Percentiles rank a stretch among this genome's conserved stretches.
Conservation (phyloP, 2,329 filamentous ascomycete species). For the Talaromyces islandicus region DNA sequence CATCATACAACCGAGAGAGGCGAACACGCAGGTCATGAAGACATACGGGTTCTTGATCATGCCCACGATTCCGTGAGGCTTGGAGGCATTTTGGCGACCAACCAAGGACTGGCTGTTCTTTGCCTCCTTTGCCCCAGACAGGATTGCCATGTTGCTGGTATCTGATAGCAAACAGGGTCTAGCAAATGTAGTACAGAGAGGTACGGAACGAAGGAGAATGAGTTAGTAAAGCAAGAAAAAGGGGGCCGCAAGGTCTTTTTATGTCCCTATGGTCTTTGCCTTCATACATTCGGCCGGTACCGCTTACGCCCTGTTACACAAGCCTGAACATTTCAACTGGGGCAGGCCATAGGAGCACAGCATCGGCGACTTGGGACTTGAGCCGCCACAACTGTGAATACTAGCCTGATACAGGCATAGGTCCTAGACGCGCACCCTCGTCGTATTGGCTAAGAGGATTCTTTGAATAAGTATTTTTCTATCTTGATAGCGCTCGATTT, state of each 20-base stretch:
- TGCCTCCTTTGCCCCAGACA: slow-evolving; percentile 1
- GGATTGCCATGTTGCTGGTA: not conserved
- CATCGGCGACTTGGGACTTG: not conserved
- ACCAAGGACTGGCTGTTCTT: slow-evolving; percentile 31
- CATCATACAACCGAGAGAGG: slow-evolving; percentile 29
- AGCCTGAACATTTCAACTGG: not conserved
- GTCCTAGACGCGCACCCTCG: not conserved
- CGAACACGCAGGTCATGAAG: slow-evolving; percentile 31
- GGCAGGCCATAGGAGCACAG: not conserved
- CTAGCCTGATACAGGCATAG: not conserved
- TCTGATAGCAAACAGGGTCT: not conserved
- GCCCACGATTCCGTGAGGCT: slow-evolving; percentile 32
- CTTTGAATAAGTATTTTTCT: too few relatives aligned
- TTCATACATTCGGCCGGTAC: not conserved
- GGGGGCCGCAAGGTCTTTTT: not conserved
- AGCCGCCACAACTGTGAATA: not conserved
- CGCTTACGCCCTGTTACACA: not conserved
- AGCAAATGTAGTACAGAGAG: not conserved
- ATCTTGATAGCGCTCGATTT: too few relatives aligned
- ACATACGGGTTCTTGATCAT: slow-evolving; percentile 39
- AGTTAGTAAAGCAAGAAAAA: not conserved
- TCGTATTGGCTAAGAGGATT: too few relatives aligned
- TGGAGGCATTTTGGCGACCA: slow-evolving; percentile 32
- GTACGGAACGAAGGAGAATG: not conserved
- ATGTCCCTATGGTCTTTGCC: not conserved